Percentiles rank a stretch among this genome's conserved stretches.
These are phyloP conservation scores for Phytophthora tentaculata DNA, from an alignment of 352 stramenopile species.

Conservation along the genomic window DNA sequence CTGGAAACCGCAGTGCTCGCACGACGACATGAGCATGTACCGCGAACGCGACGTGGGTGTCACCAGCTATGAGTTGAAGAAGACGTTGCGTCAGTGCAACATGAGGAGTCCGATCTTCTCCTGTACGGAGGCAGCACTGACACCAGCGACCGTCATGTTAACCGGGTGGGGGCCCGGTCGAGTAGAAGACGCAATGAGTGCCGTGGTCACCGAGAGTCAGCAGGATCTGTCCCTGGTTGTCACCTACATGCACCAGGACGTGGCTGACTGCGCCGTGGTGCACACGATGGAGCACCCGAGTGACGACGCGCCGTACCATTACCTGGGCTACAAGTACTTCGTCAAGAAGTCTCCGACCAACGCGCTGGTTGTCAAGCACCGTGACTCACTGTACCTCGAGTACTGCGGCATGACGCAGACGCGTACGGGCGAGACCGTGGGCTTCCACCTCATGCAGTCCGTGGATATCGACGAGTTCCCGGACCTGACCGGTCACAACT, in stretches of 20 bases:
- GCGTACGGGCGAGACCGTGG: slow-evolving; percentile 38
- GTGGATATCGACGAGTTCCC: slow-evolving; percentile 49
- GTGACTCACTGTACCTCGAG: slow-evolving; percentile 47
- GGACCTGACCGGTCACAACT: slow-evolving; percentile 48
- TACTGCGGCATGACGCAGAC: slow-evolving; percentile 46
- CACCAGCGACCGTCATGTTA: slow-evolving; percentile 36
- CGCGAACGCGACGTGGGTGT: slow-evolving; percentile 43
- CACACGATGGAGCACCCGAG: slow-evolving; percentile 57
- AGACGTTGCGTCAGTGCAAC: slow-evolving; percentile 29
- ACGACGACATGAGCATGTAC: slow-evolving; percentile 50
- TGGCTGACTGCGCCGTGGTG: slow-evolving; percentile 59
- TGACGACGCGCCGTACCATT: slow-evolving; percentile 50
- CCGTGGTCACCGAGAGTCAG: slow-evolving; percentile 52
- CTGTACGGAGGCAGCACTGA: slow-evolving; percentile 30
- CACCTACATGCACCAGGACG: slow-evolving; percentile 60
- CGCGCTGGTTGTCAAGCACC: slow-evolving; percentile 36
- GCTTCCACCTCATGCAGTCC: slow-evolving; percentile 56
- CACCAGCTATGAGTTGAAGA: slow-evolving; percentile 30
- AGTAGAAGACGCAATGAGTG: slow-evolving; percentile 57
- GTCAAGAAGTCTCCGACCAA: slow-evolving; percentile 50
- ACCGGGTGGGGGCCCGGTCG: slow-evolving; percentile 45
- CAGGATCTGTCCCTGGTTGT: slow-evolving; percentile 57
- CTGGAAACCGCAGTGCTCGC: slow-evolving; percentile 48
- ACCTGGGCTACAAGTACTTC: slow-evolving; percentile 66
- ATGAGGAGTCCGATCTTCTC: slow-evolving; percentile 26